A percentile compares a stretch with the other conserved stretches of the same genome.
These are phyloP conservation scores for Cucumis hystrix DNA, from an alignment of 306 rosid species.

Conservation along the genomic window DNA sequence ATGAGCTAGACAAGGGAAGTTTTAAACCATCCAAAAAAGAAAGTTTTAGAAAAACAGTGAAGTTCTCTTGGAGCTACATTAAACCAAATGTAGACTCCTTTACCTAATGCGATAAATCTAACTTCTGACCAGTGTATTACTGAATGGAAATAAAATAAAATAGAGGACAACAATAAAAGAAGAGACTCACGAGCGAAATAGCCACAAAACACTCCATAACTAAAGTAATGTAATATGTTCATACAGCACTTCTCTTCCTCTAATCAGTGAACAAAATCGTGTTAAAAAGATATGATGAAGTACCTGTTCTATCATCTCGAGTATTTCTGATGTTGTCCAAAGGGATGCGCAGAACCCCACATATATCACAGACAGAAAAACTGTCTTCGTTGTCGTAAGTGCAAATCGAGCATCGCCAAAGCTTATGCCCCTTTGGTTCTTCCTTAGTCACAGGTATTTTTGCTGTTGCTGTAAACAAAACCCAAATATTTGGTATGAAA, in stretches of 20 bases:
- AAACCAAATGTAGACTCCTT: not conserved
- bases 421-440: constrained; percentile 23
- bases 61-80: not conserved
- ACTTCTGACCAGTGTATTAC: not conserved
- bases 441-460: constrained; percentile 25
- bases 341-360: constrained; percentile 72
- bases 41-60: not conserved
- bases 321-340: constrained; percentile 15
- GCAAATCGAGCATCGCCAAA: constrained; percentile 80
- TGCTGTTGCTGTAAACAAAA: constrained; percentile 26
- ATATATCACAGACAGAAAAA: constrained; percentile 64
- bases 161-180: not conserved
- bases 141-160: not conserved
- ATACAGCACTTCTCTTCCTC: not conserved
- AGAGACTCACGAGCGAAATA: not conserved
- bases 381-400: constrained; percentile 78
- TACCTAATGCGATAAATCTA: not conserved
- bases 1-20: constrained; percentile 16
- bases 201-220: not conserved
- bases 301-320: constrained; percentile 47
- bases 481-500: not conserved
- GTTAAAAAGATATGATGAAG: constrained; percentile 6
- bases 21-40: not conserved
- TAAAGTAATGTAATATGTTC: not conserved
- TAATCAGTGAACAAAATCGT: not conserved